A percentile compares a stretch with the other conserved stretches of the same genome.
phyloP scores from a whole-genome alignment of 2,329 filamentous ascomycete genomes.

The Lasiodiplodia sp. region DNA sequence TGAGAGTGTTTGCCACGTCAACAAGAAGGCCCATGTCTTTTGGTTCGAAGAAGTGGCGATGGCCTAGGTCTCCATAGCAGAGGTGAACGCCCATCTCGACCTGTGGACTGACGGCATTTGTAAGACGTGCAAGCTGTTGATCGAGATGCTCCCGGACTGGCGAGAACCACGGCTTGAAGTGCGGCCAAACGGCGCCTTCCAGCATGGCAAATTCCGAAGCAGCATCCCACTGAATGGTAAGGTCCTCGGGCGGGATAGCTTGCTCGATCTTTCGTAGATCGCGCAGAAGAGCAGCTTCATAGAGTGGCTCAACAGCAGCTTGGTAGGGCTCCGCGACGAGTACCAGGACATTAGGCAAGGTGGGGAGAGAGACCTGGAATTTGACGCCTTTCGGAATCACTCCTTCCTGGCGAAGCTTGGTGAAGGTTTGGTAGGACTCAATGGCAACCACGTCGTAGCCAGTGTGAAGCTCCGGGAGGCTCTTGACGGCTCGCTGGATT shows the following conservation, averaged over 20 bases:
- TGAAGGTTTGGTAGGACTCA: constrained; percentile 44
- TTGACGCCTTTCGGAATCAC: constrained; percentile 38
- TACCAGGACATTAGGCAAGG: constrained; percentile 33
- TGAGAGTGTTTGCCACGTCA: constrained; percentile 47
- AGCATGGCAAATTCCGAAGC: constrained; percentile 45
- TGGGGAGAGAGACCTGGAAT: constrained; percentile 47
- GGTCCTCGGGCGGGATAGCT: constrained; percentile 43
- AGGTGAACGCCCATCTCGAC: constrained; percentile 56
- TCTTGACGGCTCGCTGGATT: constrained; percentile 26
- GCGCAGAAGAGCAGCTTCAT: constrained; percentile 42
- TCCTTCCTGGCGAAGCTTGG: constrained; percentile 39
- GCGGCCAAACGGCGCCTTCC: constrained; percentile 34
- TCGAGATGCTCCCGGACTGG: constrained; percentile 45
- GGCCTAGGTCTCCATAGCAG: constrained; percentile 57
- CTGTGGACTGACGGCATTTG: constrained; percentile 42
- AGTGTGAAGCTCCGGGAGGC: constrained; percentile 35
- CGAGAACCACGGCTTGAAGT: constrained; percentile 44
- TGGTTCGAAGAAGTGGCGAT: constrained; percentile 56
- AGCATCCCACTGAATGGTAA: constrained; percentile 47
- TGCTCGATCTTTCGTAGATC: constrained; percentile 42
- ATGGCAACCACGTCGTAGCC: constrained; percentile 45
- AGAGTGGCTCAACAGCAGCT: constrained; percentile 41
- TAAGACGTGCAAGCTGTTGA: constrained; percentile 43
- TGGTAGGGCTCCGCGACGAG: constrained; percentile 39
- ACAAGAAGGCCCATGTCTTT: constrained; percentile 45